Evolutionary conservation across 2,329 filamentous ascomycete species (phyloP), one percentile per base, ranked within the genome.

Genomic region (Colletotrichum camelliae): DNA sequence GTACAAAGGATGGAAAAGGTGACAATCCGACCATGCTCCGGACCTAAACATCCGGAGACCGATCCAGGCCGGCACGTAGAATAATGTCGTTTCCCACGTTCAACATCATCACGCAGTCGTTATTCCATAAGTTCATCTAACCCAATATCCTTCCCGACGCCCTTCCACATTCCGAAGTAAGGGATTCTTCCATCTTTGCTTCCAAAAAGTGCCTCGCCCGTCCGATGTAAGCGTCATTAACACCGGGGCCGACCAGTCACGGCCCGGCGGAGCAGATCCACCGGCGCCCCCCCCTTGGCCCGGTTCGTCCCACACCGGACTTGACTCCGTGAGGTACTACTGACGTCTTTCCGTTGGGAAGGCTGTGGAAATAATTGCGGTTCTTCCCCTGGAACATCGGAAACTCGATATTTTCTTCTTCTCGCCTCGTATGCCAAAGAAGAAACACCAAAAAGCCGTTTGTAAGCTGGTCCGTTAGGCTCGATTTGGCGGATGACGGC

Each of bases 171-270:
- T 16, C 33, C 64, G 64, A 21, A 37, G 57, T 18, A 52, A 13
- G 52, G 48, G 72, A 9, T 3, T 6, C 5, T 15, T 18, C 58
- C 15, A 65, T 24, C 21, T 15, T 15, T 65, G 33, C 35, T 21
- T 35, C 21, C 12, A 43, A 24, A 13, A 55, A 43, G 29, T 27
- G 29, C 57, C 48, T 65, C 64, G 37, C 18, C 18, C 43, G 21
- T 37, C 58, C 64, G 24, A 61, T 74, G 58, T 76, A 74, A 65
- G 74, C 74, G 70, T 76, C 74, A 76, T 76, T 24, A 15, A 21
- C 21, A 24, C 58, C 43, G 27, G 62, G 37, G 31, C 15, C 18
- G 27, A 57, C 68, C 61, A 72, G 24, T 71, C 60, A 67, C 55
- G 68, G 55, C 52, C 68, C 61, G 37, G 33, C 66, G 21, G 18